These are phyloP conservation scores for Cyberlindnera euphorbiiphila DNA, from an alignment of 805 yeast genomes.

Conservation along the genomic window DNA sequence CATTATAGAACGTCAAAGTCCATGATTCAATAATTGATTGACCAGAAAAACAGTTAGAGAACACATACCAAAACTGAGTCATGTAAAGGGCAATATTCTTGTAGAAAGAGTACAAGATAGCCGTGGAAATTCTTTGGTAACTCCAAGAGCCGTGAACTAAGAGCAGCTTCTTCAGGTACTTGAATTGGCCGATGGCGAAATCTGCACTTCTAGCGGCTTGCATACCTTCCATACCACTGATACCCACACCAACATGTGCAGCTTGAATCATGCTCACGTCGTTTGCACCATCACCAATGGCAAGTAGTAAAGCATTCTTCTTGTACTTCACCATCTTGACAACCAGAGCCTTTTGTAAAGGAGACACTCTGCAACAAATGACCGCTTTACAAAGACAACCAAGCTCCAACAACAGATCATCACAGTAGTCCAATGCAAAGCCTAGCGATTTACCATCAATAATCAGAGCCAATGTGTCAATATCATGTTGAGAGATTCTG, in stretches of 20 bases:
- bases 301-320: slow-evolving; percentile 68
- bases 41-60: slow-evolving; percentile 88
- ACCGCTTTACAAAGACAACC: slow-evolving; percentile 93
- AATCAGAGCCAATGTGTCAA: slow-evolving; percentile 77
- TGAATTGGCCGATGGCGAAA: slow-evolving; percentile 94
- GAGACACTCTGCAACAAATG: slow-evolving; percentile 96
- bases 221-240: slow-evolving; percentile 99
- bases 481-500: slow-evolving; percentile 62
- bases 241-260: slow-evolving; percentile 98
- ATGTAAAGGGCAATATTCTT: slow-evolving; percentile 92
- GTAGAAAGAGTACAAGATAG: slow-evolving; percentile 91
- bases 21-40: slow-evolving; percentile 96
- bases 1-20: slow-evolving; percentile 95
- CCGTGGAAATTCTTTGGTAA: slow-evolving; percentile 88
- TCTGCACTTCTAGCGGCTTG: slow-evolving; percentile 99
- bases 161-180: slow-evolving; percentile 73
- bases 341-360: slow-evolving; percentile 93
- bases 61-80: slow-evolving; percentile 98
- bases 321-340: slow-evolving; percentile 90
- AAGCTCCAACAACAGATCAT: slow-evolving; percentile 70
- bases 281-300: slow-evolving; percentile 98
- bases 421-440: slow-evolving; percentile 82
- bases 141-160: slow-evolving; percentile 98
- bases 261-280: slow-evolving; percentile 99
- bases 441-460: slow-evolving; percentile 93